Evolutionary conservation across 2,329 filamentous ascomycete species (phyloP).

Genomic region (Trichoderma lentiforme): DNA sequence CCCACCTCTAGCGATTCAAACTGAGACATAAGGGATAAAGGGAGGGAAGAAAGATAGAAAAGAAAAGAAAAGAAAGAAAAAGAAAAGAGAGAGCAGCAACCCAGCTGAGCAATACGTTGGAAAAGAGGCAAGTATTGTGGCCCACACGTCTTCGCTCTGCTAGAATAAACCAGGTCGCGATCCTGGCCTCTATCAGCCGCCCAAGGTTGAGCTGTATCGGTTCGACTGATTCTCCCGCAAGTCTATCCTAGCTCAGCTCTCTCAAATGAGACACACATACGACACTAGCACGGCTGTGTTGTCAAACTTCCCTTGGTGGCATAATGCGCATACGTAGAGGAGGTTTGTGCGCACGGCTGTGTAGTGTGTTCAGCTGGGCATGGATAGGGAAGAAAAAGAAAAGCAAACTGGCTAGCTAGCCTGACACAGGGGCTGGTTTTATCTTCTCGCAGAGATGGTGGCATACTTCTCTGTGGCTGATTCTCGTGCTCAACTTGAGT

Average conservation of each 20-base stretch:
- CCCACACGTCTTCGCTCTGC: neutral
- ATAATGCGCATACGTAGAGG: neutral
- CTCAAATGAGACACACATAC: constrained; percentile 2
- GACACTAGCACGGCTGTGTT: neutral
- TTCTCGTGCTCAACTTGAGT: neutral
- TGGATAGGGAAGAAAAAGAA: neutral
- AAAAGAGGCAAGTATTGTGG: neutral
- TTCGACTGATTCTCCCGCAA: neutral
- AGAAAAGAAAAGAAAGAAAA: neutral
- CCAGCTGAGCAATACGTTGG: neutral
- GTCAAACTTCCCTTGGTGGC: neutral
- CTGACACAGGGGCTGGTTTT: neutral
- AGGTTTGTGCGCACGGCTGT: neutral
- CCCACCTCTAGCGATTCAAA: constrained; percentile 5
- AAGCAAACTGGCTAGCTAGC: neutral
- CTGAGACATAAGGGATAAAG: neutral
- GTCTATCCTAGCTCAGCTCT: neutral
- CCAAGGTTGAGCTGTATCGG: neutral
- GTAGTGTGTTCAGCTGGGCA: constrained; percentile 11
- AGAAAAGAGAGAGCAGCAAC: neutral
- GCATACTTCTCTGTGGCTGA: neutral
- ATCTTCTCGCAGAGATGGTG: neutral
- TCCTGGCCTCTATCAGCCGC: neutral
- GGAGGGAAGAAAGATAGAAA: neutral
- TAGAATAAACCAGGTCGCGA: neutral